Evolutionary conservation across 1,284 basidiomycete genomes (phyloP).

Genomic region (Fomitopsis betulina): DNA sequence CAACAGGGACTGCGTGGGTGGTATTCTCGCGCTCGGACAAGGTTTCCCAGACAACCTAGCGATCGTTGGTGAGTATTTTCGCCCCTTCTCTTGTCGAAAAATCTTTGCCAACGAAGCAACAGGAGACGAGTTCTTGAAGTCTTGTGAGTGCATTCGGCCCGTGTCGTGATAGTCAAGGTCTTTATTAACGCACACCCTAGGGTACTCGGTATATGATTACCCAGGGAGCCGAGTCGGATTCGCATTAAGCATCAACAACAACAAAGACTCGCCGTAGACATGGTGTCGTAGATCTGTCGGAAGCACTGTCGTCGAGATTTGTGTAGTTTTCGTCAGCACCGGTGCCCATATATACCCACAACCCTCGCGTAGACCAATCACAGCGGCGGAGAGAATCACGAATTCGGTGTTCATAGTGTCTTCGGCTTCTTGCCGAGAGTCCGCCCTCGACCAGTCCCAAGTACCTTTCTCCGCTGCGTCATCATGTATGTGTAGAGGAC

Average conservation of each 20-base stretch:
- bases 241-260: conserved; percentile 56
- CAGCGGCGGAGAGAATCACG: no score
- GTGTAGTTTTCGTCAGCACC: neutral
- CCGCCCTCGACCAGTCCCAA: conserved; percentile 38
- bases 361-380: no score
- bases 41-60: conserved; percentile 47
- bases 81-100: conserved; percentile 2
- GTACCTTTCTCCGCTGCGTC: conserved; percentile 72
- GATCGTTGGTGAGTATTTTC: conserved; percentile 46
- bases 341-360: no score
- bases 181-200: conserved; percentile 26
- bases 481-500: conserved; percentile 92
- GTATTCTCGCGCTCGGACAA: conserved; percentile 51
- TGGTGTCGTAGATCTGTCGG: neutral
- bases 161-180: neutral
- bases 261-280: conserved; percentile 16
- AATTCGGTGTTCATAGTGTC: conserved; percentile 15
- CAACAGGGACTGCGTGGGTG: conserved; percentile 57
- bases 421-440: conserved; percentile 28
- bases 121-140: conserved; percentile 70
- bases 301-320: neutral
- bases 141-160: conserved; percentile 37
- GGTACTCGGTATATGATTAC: conserved; percentile 61
- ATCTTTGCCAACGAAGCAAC: neutral
- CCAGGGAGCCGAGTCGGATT: conserved; percentile 54